Conservation (phyloP, 768 basidiomycete species). For the Rhizopogon roseolus region DNA sequence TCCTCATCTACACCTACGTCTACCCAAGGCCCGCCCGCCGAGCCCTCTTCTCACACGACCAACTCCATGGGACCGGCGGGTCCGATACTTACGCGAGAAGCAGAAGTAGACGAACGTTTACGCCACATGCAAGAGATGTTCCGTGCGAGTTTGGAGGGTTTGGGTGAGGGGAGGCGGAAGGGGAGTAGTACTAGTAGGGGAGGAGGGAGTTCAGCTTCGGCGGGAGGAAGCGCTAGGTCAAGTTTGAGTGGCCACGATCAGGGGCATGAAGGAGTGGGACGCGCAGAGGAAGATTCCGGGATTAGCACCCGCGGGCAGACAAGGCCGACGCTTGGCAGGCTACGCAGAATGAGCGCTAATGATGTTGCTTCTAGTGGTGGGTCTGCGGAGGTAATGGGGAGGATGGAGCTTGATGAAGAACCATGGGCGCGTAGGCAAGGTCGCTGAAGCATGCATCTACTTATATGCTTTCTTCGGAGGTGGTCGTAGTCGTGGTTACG, state of each 20-base stretch:
- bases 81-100: constrained; percentile 60
- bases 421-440: constrained; percentile 4
- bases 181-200: constrained; percentile 8
- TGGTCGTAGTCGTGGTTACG: background rate
- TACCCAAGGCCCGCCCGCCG: background rate
- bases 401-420: constrained; percentile 30
- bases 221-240: constrained; percentile 9
- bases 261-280: background rate
- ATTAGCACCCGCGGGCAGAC: background rate
- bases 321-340: constrained; percentile 24
- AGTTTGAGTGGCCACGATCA: too few species aligned
- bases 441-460: background rate
- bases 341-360: constrained; percentile 23
- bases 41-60: background rate
- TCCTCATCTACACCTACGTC: constrained; percentile 5
- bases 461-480: background rate
- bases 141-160: constrained; percentile 55
- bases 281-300: constrained; percentile 1
- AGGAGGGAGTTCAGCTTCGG: constrained; percentile 8
- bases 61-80: constrained; percentile 23
- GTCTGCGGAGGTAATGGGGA: constrained; percentile 33
- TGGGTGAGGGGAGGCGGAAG: constrained; percentile 36
- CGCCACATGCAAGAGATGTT: constrained; percentile 67
- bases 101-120: constrained; percentile 62
- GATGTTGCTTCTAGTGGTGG: constrained; percentile 18